Conservation (phyloP, 164 flowering plant genomes). For the Nymphaea colorata region DNA sequence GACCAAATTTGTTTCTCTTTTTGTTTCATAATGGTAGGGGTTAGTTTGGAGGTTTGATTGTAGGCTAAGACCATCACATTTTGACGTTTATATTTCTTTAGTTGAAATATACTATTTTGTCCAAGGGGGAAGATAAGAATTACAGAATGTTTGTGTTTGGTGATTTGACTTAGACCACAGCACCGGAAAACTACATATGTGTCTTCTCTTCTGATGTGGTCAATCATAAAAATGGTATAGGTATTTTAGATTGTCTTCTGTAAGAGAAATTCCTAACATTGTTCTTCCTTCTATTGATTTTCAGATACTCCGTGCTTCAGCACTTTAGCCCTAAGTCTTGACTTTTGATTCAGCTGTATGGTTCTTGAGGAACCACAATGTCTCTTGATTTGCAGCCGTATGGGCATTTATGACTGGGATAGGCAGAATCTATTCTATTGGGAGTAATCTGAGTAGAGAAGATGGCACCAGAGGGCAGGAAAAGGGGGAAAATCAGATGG, state of each 20-base stretch:
- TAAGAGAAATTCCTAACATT: too few relatives aligned
- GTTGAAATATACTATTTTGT: too few relatives aligned
- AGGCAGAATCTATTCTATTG: neutral
- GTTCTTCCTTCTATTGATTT: too few relatives aligned
- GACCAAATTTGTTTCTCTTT: neutral
- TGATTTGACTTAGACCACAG: neutral
- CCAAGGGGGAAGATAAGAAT: neutral
- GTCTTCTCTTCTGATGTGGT: neutral
- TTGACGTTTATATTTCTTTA: neutral
- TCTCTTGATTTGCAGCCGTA: neutral
- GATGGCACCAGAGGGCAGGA: conserved; percentile 10
- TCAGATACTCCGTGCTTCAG: too few relatives aligned
- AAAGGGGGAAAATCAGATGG: conserved; percentile 26
- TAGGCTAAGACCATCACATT: too few relatives aligned
- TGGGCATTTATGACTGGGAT: neutral
- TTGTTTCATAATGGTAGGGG: neutral
- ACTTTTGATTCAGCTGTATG: too few relatives aligned
- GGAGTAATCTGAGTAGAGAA: neutral
- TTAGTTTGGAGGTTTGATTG: too few relatives aligned
- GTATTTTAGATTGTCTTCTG: too few relatives aligned
- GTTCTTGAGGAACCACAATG: neutral
- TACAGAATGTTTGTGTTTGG: neutral
- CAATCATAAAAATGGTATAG: neutral
- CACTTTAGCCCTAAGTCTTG: too few relatives aligned
- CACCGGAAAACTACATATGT: neutral